Conservation (phyloP, 257 asterid species). For the Solanum clarkiae region DNA sequence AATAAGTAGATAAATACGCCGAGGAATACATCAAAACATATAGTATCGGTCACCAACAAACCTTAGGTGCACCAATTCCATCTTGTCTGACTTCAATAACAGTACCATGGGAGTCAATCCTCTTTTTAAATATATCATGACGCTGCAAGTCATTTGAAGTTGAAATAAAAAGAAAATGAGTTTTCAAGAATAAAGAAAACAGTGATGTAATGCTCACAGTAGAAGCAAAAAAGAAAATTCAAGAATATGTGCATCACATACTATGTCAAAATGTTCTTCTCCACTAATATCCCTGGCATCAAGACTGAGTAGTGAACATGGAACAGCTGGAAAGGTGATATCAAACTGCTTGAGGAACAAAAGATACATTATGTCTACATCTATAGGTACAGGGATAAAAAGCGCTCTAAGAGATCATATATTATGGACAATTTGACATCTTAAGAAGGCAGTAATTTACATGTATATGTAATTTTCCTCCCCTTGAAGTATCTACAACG, state of each 20-base stretch:
- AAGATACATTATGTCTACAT: not conserved
- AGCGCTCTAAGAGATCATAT: not conserved
- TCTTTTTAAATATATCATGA: slow-evolving; percentile 87
- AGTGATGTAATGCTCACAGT: not conserved
- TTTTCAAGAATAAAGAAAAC: not conserved
- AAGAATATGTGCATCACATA: slow-evolving; percentile 23
- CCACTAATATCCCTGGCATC: slow-evolving; percentile 99
- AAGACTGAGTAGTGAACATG: slow-evolving; percentile 83
- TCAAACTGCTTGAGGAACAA: slow-evolving; percentile 62
- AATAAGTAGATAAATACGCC: not conserved
- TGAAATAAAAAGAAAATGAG: not conserved
- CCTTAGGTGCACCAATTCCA: slow-evolving; percentile 95
- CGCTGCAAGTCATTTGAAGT: slow-evolving; percentile 33
- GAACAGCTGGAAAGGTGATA: slow-evolving; percentile 75
- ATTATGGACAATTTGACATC: not conserved
- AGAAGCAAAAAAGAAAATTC: not conserved
- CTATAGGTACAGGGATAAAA: not conserved
- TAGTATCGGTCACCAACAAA: slow-evolving; percentile 1
- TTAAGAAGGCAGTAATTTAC: slow-evolving; percentile 27
- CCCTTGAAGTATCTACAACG: slow-evolving; percentile 91
- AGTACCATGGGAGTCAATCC: slow-evolving; percentile 74
- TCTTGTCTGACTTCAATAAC: slow-evolving; percentile 74
- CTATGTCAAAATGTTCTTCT: slow-evolving; percentile 90
- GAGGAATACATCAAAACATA: not conserved
- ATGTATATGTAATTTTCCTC: slow-evolving; percentile 73